A percentile compares a stretch with the other conserved stretches of the same genome.
phyloP scores from a whole-genome alignment of 2,329 filamentous ascomycete species.

The Phialocephala subalpina region DNA sequence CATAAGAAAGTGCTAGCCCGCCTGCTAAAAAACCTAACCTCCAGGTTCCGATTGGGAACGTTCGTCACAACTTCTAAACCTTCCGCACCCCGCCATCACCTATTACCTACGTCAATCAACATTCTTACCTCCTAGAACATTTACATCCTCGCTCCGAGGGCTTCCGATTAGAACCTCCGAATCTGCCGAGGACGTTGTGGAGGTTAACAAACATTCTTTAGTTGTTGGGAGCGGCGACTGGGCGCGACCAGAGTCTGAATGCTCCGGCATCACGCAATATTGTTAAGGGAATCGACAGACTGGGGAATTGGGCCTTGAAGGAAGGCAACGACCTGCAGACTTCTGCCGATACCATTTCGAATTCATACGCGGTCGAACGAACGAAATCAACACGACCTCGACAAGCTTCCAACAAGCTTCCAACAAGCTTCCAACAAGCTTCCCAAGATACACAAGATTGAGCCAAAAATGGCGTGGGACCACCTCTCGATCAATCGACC shows the following conservation, averaged over 20 bases:
- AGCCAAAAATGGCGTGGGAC: constrained; percentile 74
- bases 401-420: constrained; percentile 9
- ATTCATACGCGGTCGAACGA: background rate
- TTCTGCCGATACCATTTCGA: background rate
- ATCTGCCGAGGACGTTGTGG: constrained; percentile 1
- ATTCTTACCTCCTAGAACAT: background rate
- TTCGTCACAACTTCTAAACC: constrained; percentile 15
- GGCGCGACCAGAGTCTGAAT: constrained; percentile 55
- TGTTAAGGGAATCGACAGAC: constrained; percentile 44
- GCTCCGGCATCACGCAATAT: constrained; percentile 46
- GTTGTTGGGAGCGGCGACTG: constrained; percentile 54
- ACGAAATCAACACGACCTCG: constrained; percentile 5
- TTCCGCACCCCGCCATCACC: constrained; percentile 3
- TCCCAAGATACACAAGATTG: constrained; percentile 14
- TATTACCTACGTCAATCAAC: background rate
- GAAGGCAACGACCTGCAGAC: background rate
- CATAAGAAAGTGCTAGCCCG: constrained; percentile 16
- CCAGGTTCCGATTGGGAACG: background rate
- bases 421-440: background rate
- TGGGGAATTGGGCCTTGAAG: constrained; percentile 39
- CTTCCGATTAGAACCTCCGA: constrained; percentile 18
- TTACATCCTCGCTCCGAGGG: constrained; percentile 14
- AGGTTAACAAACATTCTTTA: constrained; percentile 15
- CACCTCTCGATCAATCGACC: constrained; percentile 89
- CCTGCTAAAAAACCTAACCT: constrained; percentile 2